These are phyloP conservation scores for Polyrhizophydium stewartii DNA, from an alignment of 371 early-diverging fungal species.

Conservation along the genomic window DNA sequence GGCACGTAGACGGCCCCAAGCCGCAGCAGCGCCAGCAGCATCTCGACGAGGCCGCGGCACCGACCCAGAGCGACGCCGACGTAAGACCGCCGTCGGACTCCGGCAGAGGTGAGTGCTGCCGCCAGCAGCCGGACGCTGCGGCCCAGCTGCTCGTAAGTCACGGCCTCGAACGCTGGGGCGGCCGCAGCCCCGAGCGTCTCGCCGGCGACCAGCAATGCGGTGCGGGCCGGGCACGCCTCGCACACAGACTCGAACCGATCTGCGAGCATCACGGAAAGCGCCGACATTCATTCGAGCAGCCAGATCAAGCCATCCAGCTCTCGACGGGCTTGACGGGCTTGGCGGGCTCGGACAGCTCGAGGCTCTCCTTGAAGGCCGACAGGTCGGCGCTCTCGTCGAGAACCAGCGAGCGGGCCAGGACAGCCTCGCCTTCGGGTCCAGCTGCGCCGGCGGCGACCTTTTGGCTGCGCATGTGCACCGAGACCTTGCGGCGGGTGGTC, in stretches of 20 bases:
- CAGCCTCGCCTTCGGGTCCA: background rate
- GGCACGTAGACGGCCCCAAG: background rate
- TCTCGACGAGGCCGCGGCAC: background rate
- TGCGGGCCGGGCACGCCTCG: too few relatives aligned
- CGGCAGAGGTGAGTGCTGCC: background rate
- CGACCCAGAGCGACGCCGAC: background rate
- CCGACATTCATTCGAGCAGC: too few relatives aligned
- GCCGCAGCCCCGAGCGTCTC: too few relatives aligned
- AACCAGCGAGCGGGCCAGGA: background rate
- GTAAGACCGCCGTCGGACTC: background rate
- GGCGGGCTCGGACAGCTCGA: conserved; percentile 36
- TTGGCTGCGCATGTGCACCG: conserved; percentile 57
- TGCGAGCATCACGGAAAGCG: too few relatives aligned
- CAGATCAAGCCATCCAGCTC: background rate
- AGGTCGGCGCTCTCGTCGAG: conserved; percentile 31
- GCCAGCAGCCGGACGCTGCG: background rate
- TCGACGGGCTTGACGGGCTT: conserved; percentile 9
- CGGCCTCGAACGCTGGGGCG: too few relatives aligned
- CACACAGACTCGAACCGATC: too few relatives aligned
- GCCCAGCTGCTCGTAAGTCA: background rate
- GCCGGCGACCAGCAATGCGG: too few relatives aligned
- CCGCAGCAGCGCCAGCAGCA: background rate
- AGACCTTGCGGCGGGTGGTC: conserved; percentile 51
- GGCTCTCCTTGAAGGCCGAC: conserved; percentile 53
- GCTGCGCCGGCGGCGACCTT: conserved; percentile 4